Percentiles rank a stretch among this genome's conserved stretches.
phyloP scores from a whole-genome alignment of 441 rosid genomes.

The Gossypium davidsonii region DNA sequence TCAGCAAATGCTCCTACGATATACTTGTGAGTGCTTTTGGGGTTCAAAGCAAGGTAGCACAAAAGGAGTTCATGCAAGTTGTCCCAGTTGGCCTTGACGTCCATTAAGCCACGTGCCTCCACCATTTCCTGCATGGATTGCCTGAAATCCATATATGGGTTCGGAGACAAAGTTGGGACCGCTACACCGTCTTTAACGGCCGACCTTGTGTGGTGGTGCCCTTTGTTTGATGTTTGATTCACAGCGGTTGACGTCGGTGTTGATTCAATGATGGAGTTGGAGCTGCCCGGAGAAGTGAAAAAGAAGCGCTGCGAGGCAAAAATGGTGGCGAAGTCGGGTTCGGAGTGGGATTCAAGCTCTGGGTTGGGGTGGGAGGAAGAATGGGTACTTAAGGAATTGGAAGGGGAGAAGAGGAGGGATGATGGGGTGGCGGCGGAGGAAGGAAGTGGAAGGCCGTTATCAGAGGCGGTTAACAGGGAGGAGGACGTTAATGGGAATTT shows the following conservation, averaged over 20 bases:
- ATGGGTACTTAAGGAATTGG: slow-evolving; percentile 21
- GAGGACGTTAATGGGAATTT: slow-evolving; percentile 32
- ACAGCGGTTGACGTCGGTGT: slow-evolving; percentile 25
- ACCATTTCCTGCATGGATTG: slow-evolving; percentile 93
- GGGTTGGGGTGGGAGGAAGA: slow-evolving; percentile 16
- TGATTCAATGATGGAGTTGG: slow-evolving; percentile 75
- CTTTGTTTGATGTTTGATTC: not conserved
- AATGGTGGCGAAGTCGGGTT: slow-evolving; percentile 61
- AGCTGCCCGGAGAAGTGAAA: slow-evolving; percentile 79
- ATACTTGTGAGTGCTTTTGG: slow-evolving; percentile 54
- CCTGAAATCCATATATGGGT: slow-evolving; percentile 74
- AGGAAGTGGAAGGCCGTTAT: slow-evolving; percentile 26
- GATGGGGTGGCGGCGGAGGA: slow-evolving; percentile 23
- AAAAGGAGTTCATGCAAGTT: slow-evolving; percentile 66
- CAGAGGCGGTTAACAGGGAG: slow-evolving; percentile 5
- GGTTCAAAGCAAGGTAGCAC: slow-evolving; percentile 67
- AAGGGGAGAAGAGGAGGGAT: slow-evolving; percentile 22
- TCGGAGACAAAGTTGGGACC: slow-evolving; percentile 62
- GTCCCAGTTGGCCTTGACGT: slow-evolving; percentile 56
- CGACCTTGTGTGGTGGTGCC: not conserved
- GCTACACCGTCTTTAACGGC: slow-evolving; percentile 39
- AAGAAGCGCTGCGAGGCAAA: slow-evolving; percentile 80
- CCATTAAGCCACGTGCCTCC: slow-evolving; percentile 52
- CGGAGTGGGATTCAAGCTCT: slow-evolving; percentile 27
- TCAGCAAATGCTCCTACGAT: slow-evolving; percentile 72